A percentile compares a stretch with the other conserved stretches of the same genome.
phyloP scores from a whole-genome alignment of 2,329 filamentous ascomycete genomes.

The Penicillium hesseltinei region DNA sequence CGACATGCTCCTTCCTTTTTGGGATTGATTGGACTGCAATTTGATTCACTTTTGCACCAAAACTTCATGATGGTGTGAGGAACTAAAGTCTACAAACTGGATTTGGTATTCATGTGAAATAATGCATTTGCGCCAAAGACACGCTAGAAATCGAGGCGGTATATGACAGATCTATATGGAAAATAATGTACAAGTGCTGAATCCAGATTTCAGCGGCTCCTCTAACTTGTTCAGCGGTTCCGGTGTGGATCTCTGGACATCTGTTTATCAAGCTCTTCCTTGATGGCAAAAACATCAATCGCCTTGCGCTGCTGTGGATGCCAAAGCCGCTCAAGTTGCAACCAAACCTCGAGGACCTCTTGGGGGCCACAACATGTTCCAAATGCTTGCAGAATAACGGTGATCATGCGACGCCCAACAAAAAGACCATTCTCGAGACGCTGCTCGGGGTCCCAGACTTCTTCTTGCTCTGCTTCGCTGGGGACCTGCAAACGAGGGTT shows the following conservation, averaged over 20 bases:
- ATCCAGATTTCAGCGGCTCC: neutral
- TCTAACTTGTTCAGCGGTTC: conserved; percentile 11
- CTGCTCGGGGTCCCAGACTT: conserved; percentile 23
- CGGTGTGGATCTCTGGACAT: conserved; percentile 23
- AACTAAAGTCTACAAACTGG: neutral
- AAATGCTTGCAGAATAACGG: conserved; percentile 42
- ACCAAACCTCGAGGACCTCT: conserved; percentile 40
- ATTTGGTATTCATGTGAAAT: neutral
- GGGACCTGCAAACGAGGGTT: neutral
- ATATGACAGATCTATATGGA: conserved; percentile 19
- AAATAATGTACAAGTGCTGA: conserved; percentile 31
- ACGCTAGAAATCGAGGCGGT: conserved; percentile 20
- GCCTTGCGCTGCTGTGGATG: conserved; percentile 36
- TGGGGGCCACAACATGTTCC: conserved; percentile 36
- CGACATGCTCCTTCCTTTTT: neutral
- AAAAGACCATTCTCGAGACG: conserved; percentile 43
- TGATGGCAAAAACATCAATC: conserved; percentile 37
- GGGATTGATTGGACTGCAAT: neutral
- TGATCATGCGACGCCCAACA: conserved; percentile 41
- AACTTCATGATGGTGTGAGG: neutral
- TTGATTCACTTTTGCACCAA: neutral
- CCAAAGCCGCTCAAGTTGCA: conserved; percentile 43
- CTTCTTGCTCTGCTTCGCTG: conserved; percentile 1
- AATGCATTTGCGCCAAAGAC: conserved; percentile 7
- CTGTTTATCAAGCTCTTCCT: conserved; percentile 39